Conservation (phyloP, 2,329 filamentous ascomycete genomes). For the Rhexocercosporidium sp. region DNA sequence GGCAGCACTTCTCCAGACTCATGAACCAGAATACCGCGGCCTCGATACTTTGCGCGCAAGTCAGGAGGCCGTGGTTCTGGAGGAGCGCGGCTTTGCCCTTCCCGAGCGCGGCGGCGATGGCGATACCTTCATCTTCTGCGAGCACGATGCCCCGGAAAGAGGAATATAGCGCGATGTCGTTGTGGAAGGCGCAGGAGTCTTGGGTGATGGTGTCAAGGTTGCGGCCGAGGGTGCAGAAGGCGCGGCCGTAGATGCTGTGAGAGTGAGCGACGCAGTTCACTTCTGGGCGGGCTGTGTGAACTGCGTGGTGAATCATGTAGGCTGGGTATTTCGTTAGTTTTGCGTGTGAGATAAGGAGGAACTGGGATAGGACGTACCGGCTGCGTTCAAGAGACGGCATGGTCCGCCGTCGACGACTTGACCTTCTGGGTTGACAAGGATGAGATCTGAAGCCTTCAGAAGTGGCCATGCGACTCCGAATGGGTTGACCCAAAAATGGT, state of each 20-base stretch:
- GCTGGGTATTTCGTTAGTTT: slow-evolving; percentile 43
- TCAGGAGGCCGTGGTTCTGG: slow-evolving; percentile 61
- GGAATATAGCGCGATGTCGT: slow-evolving; percentile 47
- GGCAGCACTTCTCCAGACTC: slow-evolving; percentile 54
- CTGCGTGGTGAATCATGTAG: slow-evolving; percentile 65
- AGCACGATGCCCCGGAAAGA: slow-evolving; percentile 59
- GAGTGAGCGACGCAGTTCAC: slow-evolving; percentile 63
- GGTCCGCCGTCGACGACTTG: slow-evolving; percentile 66
- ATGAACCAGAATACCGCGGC: slow-evolving; percentile 60
- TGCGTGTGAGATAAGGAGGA: background rate
- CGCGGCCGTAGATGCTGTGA: slow-evolving; percentile 62
- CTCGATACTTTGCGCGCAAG: slow-evolving; percentile 55
- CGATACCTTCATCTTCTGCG: slow-evolving; percentile 54
- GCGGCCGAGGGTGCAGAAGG: slow-evolving; percentile 66
- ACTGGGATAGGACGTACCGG: slow-evolving; percentile 33
- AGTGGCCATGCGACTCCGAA: slow-evolving; percentile 44
- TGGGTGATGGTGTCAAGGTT: slow-evolving; percentile 64
- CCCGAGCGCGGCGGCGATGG: slow-evolving; percentile 54
- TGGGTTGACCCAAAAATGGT: slow-evolving; percentile 44
- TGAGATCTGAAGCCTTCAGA: slow-evolving; percentile 69
- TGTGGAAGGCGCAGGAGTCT: slow-evolving; percentile 59
- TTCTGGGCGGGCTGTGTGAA: slow-evolving; percentile 63
- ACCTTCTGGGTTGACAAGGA: slow-evolving; percentile 66
- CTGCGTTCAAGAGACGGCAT: slow-evolving; percentile 39
- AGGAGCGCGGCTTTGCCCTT: slow-evolving; percentile 56